phyloP scores from a whole-genome alignment of 805 yeast species.

The Peterozyma toletana region DNA sequence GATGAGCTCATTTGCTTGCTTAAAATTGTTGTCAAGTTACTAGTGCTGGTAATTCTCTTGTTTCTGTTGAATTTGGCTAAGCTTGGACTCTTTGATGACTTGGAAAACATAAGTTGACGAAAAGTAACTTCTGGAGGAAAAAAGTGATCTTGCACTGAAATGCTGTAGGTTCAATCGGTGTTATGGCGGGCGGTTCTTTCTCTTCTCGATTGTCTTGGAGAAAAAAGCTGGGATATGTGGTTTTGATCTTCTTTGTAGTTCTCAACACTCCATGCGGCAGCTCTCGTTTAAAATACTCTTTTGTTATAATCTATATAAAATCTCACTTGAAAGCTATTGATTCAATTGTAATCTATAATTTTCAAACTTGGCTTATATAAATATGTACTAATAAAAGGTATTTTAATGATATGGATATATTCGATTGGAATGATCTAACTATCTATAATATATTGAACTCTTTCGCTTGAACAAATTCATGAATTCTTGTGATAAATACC shows the following conservation, averaged over 20 bases:
- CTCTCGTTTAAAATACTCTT: conserved; percentile 30
- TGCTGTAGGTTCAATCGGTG: background rate
- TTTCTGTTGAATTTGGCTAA: background rate
- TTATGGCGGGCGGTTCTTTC: too few species aligned
- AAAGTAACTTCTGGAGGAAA: background rate
- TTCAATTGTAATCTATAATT: too few species aligned
- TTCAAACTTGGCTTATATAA: too few species aligned
- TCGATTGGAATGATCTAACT: too few species aligned
- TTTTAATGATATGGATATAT: too few species aligned
- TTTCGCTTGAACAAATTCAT: too few species aligned
- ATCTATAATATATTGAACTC: too few species aligned
- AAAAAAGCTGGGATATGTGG: background rate
- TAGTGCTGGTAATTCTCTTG: background rate
- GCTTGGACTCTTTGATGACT: background rate
- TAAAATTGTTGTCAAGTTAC: too few species aligned
- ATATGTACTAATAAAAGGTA: too few species aligned
- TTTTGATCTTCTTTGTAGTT: background rate
- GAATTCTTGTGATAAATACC: too few species aligned
- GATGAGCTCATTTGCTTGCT: too few species aligned
- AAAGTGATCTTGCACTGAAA: background rate
- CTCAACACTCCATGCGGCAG: conserved; percentile 37
- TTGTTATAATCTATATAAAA: background rate
- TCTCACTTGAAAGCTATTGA: background rate
- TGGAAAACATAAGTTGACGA: background rate
- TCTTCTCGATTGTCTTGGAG: background rate